Percentiles rank a stretch among this genome's conserved stretches.
Evolutionary conservation across 768 basidiomycete genomes (phyloP).

Genomic region (Mycena leptocephala): DNA sequence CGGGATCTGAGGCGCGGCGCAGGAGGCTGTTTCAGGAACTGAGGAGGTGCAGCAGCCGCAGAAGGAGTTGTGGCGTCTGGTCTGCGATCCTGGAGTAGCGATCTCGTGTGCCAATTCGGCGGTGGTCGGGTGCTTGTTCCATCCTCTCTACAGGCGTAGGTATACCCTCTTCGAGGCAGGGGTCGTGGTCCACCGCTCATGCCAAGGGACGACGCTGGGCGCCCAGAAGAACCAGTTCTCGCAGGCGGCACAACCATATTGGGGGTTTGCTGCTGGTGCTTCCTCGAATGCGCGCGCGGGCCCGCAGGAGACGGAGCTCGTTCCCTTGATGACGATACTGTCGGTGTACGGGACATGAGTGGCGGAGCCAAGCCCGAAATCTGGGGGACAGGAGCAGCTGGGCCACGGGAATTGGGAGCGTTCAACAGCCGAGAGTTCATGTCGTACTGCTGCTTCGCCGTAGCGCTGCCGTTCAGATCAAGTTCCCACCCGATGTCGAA

Average conservation of each 20-base stretch:
- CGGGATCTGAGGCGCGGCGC: slow-evolving; percentile 14
- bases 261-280: slow-evolving; percentile 3
- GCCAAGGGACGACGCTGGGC: slow-evolving; percentile 43
- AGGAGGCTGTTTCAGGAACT: slow-evolving; percentile 19
- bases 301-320: slow-evolving; percentile 68
- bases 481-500: slow-evolving; percentile 60
- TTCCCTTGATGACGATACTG: slow-evolving; percentile 50
- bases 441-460: slow-evolving; percentile 47
- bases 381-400: slow-evolving; percentile 22
- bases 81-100: slow-evolving; percentile 16
- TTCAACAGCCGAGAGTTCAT: slow-evolving; percentile 23
- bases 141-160: slow-evolving; percentile 46
- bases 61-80: not conserved
- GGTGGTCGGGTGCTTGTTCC: slow-evolving; percentile 16
- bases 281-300: slow-evolving; percentile 55
- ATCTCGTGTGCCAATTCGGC: slow-evolving; percentile 1
- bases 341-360: slow-evolving; percentile 37
- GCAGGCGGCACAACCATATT: slow-evolving; percentile 5
- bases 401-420: slow-evolving; percentile 27
- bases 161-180: slow-evolving; percentile 55
- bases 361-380: slow-evolving; percentile 38
- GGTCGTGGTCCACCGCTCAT: slow-evolving; percentile 48
- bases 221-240: slow-evolving; percentile 34
- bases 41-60: not conserved
- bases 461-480: slow-evolving; percentile 41